Percentiles rank a stretch among this genome's conserved stretches.
Conservation (phyloP, 1,284 basidiomycete genomes). For the Afroboletus lepidellus region DNA sequence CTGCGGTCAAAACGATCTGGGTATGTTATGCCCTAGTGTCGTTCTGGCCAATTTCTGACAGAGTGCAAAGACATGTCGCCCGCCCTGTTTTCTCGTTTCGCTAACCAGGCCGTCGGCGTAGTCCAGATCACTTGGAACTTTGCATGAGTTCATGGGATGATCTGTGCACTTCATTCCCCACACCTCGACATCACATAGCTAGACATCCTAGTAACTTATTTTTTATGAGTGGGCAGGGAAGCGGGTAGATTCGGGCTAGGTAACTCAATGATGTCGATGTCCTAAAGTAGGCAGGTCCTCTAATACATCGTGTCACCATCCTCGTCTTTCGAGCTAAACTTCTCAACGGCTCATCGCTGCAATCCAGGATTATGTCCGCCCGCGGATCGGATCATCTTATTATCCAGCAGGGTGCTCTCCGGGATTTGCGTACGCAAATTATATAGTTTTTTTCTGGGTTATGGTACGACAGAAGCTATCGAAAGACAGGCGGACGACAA, state of each 20-base stretch:
- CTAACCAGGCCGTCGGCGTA: not conserved
- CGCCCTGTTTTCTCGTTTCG: not conserved
- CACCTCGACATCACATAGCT: too few relatives aligned
- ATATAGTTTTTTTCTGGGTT: constrained; percentile 15
- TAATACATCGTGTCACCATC: too few relatives aligned
- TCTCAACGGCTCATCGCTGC: too few relatives aligned
- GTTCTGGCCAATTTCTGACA: not conserved
- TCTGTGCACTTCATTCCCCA: not conserved
- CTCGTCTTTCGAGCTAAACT: too few relatives aligned
- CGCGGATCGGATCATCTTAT: too few relatives aligned
- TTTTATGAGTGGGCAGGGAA: too few relatives aligned
- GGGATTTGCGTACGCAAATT: not conserved
- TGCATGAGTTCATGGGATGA: not conserved
- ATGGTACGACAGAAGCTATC: constrained; percentile 12
- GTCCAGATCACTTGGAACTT: not conserved
- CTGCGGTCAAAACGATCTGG: not conserved
- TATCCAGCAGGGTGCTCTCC: too few relatives aligned
- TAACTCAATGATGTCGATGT: too few relatives aligned
- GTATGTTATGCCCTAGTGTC: not conserved
- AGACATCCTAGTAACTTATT: too few relatives aligned
- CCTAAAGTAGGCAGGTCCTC: too few relatives aligned
- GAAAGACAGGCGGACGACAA: constrained; percentile 10
- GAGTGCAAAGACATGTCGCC: not conserved
- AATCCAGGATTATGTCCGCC: too few relatives aligned
- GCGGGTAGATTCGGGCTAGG: too few relatives aligned